Percentiles rank a stretch among this genome's conserved stretches.
phyloP scores from a whole-genome alignment of 129 eudicot species.

The Centaurea solstitialis region DNA sequence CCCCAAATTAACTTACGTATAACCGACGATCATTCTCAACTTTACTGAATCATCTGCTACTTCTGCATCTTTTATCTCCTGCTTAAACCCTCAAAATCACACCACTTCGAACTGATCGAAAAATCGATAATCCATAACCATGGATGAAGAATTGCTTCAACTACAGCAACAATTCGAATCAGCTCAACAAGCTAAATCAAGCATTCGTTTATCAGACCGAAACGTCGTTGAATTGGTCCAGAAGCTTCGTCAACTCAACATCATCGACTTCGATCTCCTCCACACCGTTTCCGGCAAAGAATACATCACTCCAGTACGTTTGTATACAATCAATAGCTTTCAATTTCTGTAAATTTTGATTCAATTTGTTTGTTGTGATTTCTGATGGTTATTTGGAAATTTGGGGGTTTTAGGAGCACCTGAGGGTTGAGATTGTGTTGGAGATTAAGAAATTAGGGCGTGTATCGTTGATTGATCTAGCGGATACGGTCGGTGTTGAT shows the following conservation, averaged over 20 bases:
- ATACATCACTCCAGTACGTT: constrained; percentile 97
- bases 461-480: constrained; percentile 81
- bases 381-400: not conserved
- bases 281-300: constrained; percentile 99
- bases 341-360: too few species aligned
- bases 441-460: constrained; percentile 84
- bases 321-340: too few species aligned
- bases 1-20: too few species aligned
- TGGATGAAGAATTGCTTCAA: constrained; percentile 91
- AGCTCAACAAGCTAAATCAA: constrained; percentile 92
- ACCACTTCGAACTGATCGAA: constrained; percentile 8
- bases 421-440: constrained; percentile 65
- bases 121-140: constrained; percentile 3
- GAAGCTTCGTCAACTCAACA: constrained; percentile 77
- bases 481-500: constrained; percentile 83
- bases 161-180: constrained; percentile 88
- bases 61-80: not conserved
- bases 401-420: constrained; percentile 57
- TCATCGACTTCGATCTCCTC: constrained; percentile 93
- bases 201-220: constrained; percentile 90
- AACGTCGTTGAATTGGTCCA: constrained; percentile 97
- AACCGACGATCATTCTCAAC: too few species aligned
- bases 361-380: not conserved
- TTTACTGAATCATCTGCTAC: too few species aligned
- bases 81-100: too few species aligned